Conservation (phyloP, 2,329 filamentous ascomycete species). For the Acephala macrosclerotiorum region DNA sequence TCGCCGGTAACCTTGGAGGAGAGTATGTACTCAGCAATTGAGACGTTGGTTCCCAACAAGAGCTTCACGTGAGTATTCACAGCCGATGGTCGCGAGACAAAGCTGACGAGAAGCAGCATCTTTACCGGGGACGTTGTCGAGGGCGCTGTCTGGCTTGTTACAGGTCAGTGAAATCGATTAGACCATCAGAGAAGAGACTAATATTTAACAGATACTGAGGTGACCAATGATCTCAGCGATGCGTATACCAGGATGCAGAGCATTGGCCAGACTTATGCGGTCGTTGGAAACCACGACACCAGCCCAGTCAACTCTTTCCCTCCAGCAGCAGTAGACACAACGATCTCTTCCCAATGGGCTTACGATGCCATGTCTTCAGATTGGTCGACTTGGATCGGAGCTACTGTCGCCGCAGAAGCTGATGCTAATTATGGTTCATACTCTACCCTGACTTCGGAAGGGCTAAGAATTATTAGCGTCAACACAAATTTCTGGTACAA, state of each 20-base stretch:
- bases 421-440: slow-evolving; percentile 46
- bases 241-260: slow-evolving; percentile 45
- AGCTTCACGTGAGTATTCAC: slow-evolving; percentile 38
- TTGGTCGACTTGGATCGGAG: slow-evolving; percentile 42
- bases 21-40: slow-evolving; percentile 48
- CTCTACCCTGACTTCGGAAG: slow-evolving; percentile 42
- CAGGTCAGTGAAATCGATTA: slow-evolving; percentile 22
- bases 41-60: slow-evolving; percentile 41
- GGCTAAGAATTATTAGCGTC: slow-evolving; percentile 50
- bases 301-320: slow-evolving; percentile 47
- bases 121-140: slow-evolving; percentile 52
- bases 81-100: not conserved
- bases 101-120: slow-evolving; percentile 35
- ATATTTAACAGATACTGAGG: slow-evolving; percentile 38
- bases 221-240: slow-evolving; percentile 45
- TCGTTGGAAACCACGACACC: slow-evolving; percentile 50
- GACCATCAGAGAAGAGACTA: not conserved
- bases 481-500: slow-evolving; percentile 53
- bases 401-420: slow-evolving; percentile 37
- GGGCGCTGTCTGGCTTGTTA: slow-evolving; percentile 49
- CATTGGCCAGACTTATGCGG: slow-evolving; percentile 46
- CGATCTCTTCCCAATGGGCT: slow-evolving; percentile 47
- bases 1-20: slow-evolving; percentile 47
- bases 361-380: slow-evolving; percentile 45
- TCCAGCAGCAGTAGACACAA: slow-evolving; percentile 37